A percentile compares a stretch with the other conserved stretches of the same genome.
phyloP scores from a whole-genome alignment of 371 early-diverging fungal species.

The Conidiobolus incongruus region DNA sequence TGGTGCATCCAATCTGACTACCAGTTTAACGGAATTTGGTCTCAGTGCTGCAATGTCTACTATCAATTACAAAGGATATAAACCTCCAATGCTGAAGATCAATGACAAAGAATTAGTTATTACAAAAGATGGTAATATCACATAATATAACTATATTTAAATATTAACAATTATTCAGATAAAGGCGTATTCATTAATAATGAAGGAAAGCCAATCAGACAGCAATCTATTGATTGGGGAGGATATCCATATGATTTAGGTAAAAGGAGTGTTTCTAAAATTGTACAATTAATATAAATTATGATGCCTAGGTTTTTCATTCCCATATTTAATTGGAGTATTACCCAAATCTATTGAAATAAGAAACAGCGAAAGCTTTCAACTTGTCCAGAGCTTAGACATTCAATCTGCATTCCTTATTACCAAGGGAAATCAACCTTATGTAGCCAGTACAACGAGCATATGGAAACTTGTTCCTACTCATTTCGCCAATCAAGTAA shows the following conservation, averaged over 20 bases:
- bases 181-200: too few relatives aligned
- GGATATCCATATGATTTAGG: slow-evolving; percentile 23
- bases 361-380: slow-evolving; percentile 62
- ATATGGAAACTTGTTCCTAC: slow-evolving; percentile 70
- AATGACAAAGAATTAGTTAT: too few relatives aligned
- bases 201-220: too few relatives aligned
- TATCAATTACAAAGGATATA: too few relatives aligned
- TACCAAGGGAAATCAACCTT: slow-evolving; percentile 44
- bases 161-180: too few relatives aligned
- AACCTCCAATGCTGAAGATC: too few relatives aligned
- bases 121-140: too few relatives aligned
- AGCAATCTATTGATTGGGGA: too few relatives aligned
- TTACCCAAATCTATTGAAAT: slow-evolving; percentile 53
- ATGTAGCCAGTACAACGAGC: slow-evolving; percentile 47
- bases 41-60: slow-evolving; percentile 39
- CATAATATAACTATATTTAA: too few relatives aligned
- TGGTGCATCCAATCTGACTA: not conserved
- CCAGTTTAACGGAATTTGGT: slow-evolving; percentile 25
- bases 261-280: too few relatives aligned
- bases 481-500: slow-evolving; percentile 75
- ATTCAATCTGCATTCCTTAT: slow-evolving; percentile 19
- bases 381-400: slow-evolving; percentile 27
- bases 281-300: too few relatives aligned
- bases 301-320: too few relatives aligned
- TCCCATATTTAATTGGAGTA: slow-evolving; percentile 57